Evolutionary conservation across 805 yeast genomes (phyloP).

Genomic region (Yarrowia keelungensis): DNA sequence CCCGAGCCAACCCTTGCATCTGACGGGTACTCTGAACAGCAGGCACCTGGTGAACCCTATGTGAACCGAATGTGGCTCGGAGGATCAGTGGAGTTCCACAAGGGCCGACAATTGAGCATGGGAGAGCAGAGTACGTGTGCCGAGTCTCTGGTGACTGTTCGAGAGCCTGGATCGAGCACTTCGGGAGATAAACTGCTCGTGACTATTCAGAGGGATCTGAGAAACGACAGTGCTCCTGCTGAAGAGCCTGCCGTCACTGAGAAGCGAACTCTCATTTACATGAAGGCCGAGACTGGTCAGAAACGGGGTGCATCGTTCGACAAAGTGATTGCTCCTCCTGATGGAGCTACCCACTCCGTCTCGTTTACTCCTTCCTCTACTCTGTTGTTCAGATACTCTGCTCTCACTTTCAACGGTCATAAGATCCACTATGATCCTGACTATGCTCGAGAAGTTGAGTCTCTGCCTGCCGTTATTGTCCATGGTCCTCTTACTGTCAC

Average conservation of each 20-base stretch:
- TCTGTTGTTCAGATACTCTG: conserved; percentile 68
- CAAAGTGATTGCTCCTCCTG: conserved; percentile 41
- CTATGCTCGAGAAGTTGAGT: conserved; percentile 63
- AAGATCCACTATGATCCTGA: conserved; percentile 73
- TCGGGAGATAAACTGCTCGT: conserved; percentile 55
- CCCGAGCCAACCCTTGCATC: conserved; percentile 57
- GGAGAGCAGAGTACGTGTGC: conserved; percentile 56
- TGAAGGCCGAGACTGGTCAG: conserved; percentile 50
- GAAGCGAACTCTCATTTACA: conserved; percentile 65
- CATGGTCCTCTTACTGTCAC: conserved; percentile 85
- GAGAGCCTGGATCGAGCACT: conserved; percentile 40
- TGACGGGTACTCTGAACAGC: conserved; percentile 86
- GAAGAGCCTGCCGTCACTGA: conserved; percentile 54
- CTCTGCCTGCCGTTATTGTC: conserved; percentile 65
- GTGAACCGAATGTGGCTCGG: conserved; percentile 79
- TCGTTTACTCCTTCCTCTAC: conserved; percentile 53
- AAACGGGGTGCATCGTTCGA: conserved; percentile 42
- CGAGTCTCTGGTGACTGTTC: conserved; percentile 57
- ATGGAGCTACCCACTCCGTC: conserved; percentile 32
- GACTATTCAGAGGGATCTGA: conserved; percentile 60
- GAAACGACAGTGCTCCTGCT: conserved; percentile 43
- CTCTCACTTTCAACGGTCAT: conserved; percentile 83
- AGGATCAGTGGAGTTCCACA: conserved; percentile 61
- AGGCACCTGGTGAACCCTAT: conserved; percentile 61
- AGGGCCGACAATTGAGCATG: conserved; percentile 48